These are phyloP conservation scores for Podosphaera fusca DNA, from an alignment of 2,329 filamentous ascomycete species.

Conservation along the genomic window DNA sequence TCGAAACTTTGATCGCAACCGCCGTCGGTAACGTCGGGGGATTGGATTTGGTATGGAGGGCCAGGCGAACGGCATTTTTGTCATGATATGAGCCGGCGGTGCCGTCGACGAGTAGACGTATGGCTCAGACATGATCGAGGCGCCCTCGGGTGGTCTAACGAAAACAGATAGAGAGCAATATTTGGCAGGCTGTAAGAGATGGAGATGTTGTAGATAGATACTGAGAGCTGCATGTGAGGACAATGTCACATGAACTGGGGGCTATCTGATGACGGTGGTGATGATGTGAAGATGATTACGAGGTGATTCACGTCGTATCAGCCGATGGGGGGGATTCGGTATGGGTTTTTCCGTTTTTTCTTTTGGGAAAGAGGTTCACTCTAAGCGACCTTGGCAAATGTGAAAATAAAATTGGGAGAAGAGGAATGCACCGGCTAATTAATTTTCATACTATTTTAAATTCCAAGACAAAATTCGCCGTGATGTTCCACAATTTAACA, in stretches of 20 bases:
- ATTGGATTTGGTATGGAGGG: slow-evolving; percentile 27
- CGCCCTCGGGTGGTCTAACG: background rate
- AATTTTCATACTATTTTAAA: no score
- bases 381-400: background rate
- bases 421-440: no score
- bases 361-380: background rate
- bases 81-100: slow-evolving; percentile 6
- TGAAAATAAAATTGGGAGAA: background rate
- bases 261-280: background rate
- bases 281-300: background rate
- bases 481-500: no score
- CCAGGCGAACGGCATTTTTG: slow-evolving; percentile 21
- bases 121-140: slow-evolving; percentile 9
- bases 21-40: slow-evolving; percentile 41
- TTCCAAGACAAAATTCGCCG: no score
- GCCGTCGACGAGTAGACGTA: slow-evolving; percentile 9
- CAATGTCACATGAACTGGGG: slow-evolving; percentile 4
- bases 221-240: slow-evolving; percentile 15
- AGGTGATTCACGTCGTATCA: background rate
- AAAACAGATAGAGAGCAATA: slow-evolving; percentile 2
- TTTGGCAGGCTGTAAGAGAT: slow-evolving; percentile 4
- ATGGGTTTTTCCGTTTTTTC: background rate
- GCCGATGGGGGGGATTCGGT: background rate
- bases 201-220: slow-evolving; percentile 4
- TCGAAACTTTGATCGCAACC: slow-evolving; percentile 44